Base-by-base conservation (phyloP, 2,329 filamentous ascomycete species). In the Sodiomyces alkalinus region DNA sequence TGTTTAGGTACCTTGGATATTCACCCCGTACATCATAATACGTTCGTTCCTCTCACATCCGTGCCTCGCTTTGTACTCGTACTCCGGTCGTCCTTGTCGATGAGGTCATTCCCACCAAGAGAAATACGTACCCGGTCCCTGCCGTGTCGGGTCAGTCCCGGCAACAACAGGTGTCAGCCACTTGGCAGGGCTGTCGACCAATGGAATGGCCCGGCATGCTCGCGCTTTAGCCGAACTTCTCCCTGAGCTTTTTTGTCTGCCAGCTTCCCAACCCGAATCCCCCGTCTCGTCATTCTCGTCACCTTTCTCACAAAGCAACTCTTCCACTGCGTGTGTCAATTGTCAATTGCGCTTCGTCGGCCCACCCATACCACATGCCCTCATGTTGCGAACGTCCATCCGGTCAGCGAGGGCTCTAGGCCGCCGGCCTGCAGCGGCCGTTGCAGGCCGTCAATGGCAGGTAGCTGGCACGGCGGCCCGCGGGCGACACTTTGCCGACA, bases 361-460 rank as follows among this genome's bases (percentile, higher is more conserved):
- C 52, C 35, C 52, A 55, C n/a, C n/a, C n/a, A n/a, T n/a, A n/a
- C 53, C 51, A 49, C 52, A 62, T 58, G 60, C 56, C 58, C 60
- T 62, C 61, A 77, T 77, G 72, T 65, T 77, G 67, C 72, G 71
- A 61, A 69, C 68, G 53, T 74, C 71, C 55, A 58, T 76, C 60
- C 68, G 64, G 60, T 72, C 71, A 52, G 65, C 65, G 49, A 69
- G 62, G 62, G 59, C 62, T 46, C 55, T 73, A 51, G 58, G 64
- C 56, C 56, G 58, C 51, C 63, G 58, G 56, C 58, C 67, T 46
- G 44, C 57, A 50, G 57, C 57, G 51, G 58, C 63, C 45, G 54
- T 58, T 47, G 56, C 57, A 42, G 55, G 56, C 51, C 66, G 62
- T 51, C 69, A 73, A 72, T 74, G 68, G 68, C 63, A 66, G 22